phyloP scores from a whole-genome alignment of 1,284 basidiomycete genomes.

The Mrakiaceae sp. region DNA sequence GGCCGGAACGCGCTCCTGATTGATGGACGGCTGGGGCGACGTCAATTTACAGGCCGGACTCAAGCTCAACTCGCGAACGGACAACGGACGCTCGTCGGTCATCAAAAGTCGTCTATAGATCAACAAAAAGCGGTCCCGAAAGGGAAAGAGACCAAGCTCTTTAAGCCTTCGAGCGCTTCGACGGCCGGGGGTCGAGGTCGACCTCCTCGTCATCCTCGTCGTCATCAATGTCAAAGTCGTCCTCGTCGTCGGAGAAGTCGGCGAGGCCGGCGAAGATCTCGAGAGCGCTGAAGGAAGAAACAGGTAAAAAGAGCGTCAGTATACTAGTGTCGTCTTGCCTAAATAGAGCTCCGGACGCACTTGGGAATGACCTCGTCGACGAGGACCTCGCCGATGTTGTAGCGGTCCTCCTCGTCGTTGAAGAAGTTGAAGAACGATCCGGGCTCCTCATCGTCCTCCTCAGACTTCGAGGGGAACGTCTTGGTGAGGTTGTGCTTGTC shows the following conservation, averaged over 20 bases:
- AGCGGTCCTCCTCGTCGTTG: conserved; percentile 9
- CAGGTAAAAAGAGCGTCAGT: not conserved
- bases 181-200: conserved; percentile 9
- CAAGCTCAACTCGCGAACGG: no score
- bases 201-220: conserved; percentile 13
- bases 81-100: no score
- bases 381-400: conserved; percentile 9
- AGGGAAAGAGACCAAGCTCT: no score
- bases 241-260: conserved; percentile 11
- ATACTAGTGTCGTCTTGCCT: no score
- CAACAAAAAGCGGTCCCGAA: no score
- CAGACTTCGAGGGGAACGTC: not conserved
- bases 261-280: conserved; percentile 15
- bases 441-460: conserved; percentile 12
- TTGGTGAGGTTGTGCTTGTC: conserved; percentile 14
- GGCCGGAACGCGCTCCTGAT: no score
- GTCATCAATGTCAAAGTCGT: conserved; percentile 11
- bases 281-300: not conserved
- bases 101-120: no score
- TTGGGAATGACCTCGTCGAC: conserved; percentile 13
- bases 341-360: not conserved
- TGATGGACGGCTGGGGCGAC: no score
- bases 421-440: conserved; percentile 17
- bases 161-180: conserved; percentile 12
- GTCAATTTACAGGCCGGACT: no score